Percentiles rank a stretch among this genome's conserved stretches.
These are phyloP conservation scores for Phytophthora tubulina DNA, from an alignment of 352 stramenopile species.

Conservation along the genomic window DNA sequence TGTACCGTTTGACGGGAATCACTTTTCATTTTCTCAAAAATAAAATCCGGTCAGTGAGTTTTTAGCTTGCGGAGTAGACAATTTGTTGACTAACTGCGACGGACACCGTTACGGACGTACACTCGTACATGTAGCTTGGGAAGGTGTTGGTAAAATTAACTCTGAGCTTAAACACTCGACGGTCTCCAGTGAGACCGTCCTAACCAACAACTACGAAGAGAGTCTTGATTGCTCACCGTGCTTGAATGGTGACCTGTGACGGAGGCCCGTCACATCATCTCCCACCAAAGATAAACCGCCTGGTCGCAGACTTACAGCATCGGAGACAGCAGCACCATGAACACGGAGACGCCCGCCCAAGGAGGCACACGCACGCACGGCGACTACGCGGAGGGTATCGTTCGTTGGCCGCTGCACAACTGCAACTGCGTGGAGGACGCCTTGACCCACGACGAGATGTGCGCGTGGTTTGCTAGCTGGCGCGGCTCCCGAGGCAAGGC, in stretches of 20 bases:
- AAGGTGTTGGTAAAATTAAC: no score
- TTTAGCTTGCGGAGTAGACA: no score
- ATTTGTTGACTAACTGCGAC: no score
- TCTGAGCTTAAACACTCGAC: no score
- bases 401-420: not conserved
- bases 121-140: no score
- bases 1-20: no score
- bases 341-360: not conserved
- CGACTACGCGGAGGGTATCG: not conserved
- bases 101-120: no score
- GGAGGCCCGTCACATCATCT: not conserved
- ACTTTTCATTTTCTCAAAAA: no score
- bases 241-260: not conserved
- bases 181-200: no score
- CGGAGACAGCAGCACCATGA: not conserved
- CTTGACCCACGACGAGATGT: not conserved
- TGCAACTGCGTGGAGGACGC: not conserved
- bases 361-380: not conserved
- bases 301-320: not conserved
- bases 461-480: not conserved
- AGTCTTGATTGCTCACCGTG: no score
- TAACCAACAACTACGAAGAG: no score
- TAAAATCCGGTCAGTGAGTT: no score
- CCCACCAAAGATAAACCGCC: not conserved
- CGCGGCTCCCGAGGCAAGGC: not conserved